Base-by-base conservation (phyloP, 345 rosid genomes). In the Aurinia saxatilis region DNA sequence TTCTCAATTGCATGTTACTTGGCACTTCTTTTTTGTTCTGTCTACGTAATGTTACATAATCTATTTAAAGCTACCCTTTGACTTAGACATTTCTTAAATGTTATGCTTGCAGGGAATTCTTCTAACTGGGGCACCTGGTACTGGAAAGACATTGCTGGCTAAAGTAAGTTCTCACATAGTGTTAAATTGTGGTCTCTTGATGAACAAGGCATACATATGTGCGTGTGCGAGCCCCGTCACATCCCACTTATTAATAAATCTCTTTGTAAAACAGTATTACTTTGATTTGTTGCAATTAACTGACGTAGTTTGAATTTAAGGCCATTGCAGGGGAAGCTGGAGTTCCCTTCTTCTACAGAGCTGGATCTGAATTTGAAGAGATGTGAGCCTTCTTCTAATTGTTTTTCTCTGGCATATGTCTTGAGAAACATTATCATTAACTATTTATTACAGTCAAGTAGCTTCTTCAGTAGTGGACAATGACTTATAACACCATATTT, bases 311-410 rank as follows among this genome's bases (percentile, higher is more conserved):
- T 65, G 65, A 64, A 61, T 33, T 68, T 72, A 75, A 95, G 99
- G 99, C 99, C 33, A 95, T 90, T 79, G 97, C 99, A 73, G 99
- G 99, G 74, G 99, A 95, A 83, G 99, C 99, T 48, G 99, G 99
- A 29, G 99, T 90, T 30, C 97, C 99, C 31, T 90, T 93, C 77
- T 93, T 93, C 81, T 93, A 93, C 44, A 82, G 99, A 75, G 95
- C 99, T 45, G 99, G 99, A 49, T 95, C 99, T 67, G 99, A 90
- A 80, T 95, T 95, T 80, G 99, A 95, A 84, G 97, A 95, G 80
- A 95, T 90, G 99, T 90, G 77, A 84, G 97, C 62, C 42, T 35
- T 68, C 60, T 45, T 35, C 3, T 27, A 50, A 18, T 34, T 25
- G 5, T 25, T 35, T 64, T 16, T 41, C 57, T 38, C 17, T 27